Evolutionary conservation across 345 rosid genomes (phyloP).

Genomic region (Lenwebbia sp.): DNA sequence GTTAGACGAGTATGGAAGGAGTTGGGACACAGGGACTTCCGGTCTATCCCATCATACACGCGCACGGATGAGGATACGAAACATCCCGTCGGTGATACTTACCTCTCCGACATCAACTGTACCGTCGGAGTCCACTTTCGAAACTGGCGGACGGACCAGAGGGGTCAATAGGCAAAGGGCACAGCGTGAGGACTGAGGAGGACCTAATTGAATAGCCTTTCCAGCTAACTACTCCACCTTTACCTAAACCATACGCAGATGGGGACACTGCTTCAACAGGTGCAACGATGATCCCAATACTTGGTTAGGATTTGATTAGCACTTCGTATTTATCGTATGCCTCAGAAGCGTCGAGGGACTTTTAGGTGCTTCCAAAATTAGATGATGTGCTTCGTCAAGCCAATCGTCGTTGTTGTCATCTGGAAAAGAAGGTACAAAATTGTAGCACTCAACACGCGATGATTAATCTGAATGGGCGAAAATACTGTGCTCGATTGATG

Average conservation of each 20-base stretch:
- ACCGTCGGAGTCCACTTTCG: too few relatives aligned
- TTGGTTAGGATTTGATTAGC: background rate
- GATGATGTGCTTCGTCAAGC: background rate
- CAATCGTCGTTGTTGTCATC: background rate
- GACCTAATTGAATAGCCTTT: background rate
- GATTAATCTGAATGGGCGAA: background rate
- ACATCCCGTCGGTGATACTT: too few relatives aligned
- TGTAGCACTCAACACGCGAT: background rate
- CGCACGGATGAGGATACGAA: too few relatives aligned
- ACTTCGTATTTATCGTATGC: background rate
- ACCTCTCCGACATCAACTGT: too few relatives aligned
- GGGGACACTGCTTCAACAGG: background rate
- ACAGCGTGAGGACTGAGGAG: background rate
- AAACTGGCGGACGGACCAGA: too few relatives aligned
- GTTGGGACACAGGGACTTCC: too few relatives aligned
- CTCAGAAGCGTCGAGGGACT: background rate
- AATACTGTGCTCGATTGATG: background rate
- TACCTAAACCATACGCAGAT: background rate
- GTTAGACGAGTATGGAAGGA: too few relatives aligned
- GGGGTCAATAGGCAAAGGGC: too few relatives aligned
- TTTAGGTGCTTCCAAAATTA: background rate
- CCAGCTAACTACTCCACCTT: background rate
- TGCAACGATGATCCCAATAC: background rate
- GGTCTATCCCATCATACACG: too few relatives aligned
- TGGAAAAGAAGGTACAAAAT: rapidly evolving